Base-by-base conservation (phyloP, 2,329 filamentous ascomycete species). In the Fusarium buxicola region DNA sequence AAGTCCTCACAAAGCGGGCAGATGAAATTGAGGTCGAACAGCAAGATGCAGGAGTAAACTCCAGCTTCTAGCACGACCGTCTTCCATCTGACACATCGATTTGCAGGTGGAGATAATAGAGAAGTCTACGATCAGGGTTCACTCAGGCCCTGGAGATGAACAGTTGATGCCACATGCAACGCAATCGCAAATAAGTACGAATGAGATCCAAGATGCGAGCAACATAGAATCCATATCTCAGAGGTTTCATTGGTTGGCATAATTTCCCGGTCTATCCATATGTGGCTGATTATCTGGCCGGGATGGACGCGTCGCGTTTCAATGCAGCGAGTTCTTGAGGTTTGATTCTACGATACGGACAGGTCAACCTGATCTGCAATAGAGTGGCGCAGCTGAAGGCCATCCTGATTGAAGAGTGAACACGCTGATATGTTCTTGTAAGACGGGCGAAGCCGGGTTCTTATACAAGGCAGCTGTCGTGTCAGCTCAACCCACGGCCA, bases 291-390 rank as follows among this genome's bases (percentile, higher is more conserved):
- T 34, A 41, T 48, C 34, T 31, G 39, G 40, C 36, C 34, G 40
- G 55, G 60, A 60, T 66, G 28, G 32, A 53, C 49, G 59, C 53
- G 57, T 58, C 56, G 49, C 38, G 46, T 48, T 38, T 64, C 25
- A 55, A 54, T 52, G 51, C 55, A 40, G 47, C 41, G 44, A 28
- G 38, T 28, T 30, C 25, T 34, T 49, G 36, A 45, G 38, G 49
- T 38, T 41, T 45, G 49, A 49, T 35, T 56, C 24, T 45, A 35
- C 25, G 45, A 52, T 36, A 51, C 36, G 44, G 53, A 40, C 12
- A 49, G 41, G 39, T 49, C 56, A 68, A 58, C 39, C 51, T 51
- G 49, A 44, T 32, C 27, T 12, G 24, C 38, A 15, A 27, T 32
- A 32, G 36, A 40, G 55, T 53, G 51, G 53, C 51, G 53, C 43